phyloP scores from a whole-genome alignment of 176 grass and related monocot species.

The Microstegium vimineum region DNA sequence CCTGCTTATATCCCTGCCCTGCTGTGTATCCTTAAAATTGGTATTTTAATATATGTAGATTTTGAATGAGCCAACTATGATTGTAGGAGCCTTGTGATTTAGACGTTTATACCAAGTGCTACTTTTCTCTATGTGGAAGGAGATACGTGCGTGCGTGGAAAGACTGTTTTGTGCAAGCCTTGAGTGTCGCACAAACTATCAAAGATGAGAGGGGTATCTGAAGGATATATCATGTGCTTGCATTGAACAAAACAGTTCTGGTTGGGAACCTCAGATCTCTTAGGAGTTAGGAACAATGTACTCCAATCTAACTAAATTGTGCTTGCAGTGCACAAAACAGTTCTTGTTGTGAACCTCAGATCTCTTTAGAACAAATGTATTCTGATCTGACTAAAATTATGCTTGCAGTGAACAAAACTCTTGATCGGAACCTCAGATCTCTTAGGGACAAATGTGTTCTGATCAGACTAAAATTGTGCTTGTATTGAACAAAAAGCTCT shows the following conservation, averaged over 20 bases:
- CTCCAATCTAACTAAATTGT: neutral
- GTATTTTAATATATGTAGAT: neutral
- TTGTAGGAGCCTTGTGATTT: neutral
- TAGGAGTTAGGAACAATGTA: neutral
- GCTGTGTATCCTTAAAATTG: slow-evolving; percentile 1
- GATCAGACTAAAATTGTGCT: neutral
- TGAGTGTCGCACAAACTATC: neutral
- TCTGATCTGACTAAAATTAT: neutral
- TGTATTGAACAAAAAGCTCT: neutral
- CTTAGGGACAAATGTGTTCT: neutral
- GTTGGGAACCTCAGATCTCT: neutral
- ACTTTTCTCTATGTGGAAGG: neutral
- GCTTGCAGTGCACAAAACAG: neutral
- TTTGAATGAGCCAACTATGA: neutral
- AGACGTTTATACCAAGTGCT: neutral
- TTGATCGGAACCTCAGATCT: neutral
- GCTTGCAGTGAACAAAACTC: neutral
- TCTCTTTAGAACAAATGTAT: neutral
- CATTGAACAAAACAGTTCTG: neutral
- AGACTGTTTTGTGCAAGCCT: neutral
- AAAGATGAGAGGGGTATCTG: neutral
- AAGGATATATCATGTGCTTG: neutral
- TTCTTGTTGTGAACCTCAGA: neutral
- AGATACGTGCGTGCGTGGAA: slow-evolving; percentile 1
- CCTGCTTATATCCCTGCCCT: neutral